Evolutionary conservation across 1,284 basidiomycete genomes (phyloP).

Genomic region (Trametes pubescens): DNA sequence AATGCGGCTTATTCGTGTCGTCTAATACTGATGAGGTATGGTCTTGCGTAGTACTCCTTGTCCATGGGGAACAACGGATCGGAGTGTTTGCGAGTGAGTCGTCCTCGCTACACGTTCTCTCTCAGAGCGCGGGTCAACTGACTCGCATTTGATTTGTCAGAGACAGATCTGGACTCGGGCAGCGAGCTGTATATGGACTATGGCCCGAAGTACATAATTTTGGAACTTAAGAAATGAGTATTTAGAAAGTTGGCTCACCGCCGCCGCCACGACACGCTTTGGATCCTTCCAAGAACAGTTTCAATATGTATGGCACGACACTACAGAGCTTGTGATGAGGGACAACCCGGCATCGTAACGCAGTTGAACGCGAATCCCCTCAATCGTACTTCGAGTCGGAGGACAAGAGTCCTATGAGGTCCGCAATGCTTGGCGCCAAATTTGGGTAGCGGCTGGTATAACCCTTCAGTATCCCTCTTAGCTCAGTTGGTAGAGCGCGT

Average conservation of each 20-base stretch:
- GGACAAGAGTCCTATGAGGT: too few relatives aligned
- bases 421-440: too few relatives aligned
- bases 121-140: neutral
- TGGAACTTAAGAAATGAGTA: too few relatives aligned
- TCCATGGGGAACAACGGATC: slow-evolving; percentile 60
- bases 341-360: too few relatives aligned
- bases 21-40: neutral
- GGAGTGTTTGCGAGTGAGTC: slow-evolving; percentile 54
- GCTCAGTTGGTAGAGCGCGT: slow-evolving; percentile 70
- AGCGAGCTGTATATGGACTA: slow-evolving; percentile 58
- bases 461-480: slow-evolving; percentile 44
- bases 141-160: slow-evolving; percentile 35
- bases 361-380: too few relatives aligned
- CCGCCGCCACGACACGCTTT: too few relatives aligned
- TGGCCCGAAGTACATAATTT: slow-evolving; percentile 43
- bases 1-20: neutral
- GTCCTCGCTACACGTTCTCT: neutral
- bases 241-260: too few relatives aligned
- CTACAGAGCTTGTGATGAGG: too few relatives aligned
- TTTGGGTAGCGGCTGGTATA: too few relatives aligned
- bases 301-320: too few relatives aligned
- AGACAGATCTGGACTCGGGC: slow-evolving; percentile 43
- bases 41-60: slow-evolving; percentile 37
- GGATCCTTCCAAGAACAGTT: too few relatives aligned
- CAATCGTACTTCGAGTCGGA: too few relatives aligned